Percentiles rank a stretch among this genome's conserved stretches.
phyloP scores from a whole-genome alignment of 805 yeast species.

The Lachancea quebecensis region DNA sequence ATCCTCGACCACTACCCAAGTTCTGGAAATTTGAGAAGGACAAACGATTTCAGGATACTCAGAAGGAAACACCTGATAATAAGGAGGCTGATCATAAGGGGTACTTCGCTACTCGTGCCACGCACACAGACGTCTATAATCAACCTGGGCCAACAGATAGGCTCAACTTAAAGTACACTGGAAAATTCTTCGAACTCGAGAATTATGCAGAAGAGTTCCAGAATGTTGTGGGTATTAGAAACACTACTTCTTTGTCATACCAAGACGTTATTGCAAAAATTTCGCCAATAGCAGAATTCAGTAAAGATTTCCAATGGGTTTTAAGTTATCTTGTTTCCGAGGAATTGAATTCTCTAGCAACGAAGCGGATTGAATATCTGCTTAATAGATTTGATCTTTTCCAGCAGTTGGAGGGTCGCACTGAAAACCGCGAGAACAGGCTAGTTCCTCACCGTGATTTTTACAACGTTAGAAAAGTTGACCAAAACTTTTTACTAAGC shows the following conservation, averaged over 20 bases:
- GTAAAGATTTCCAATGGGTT: slow-evolving; percentile 25
- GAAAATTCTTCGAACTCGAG: slow-evolving; percentile 31
- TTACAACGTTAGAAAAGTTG: slow-evolving; percentile 93
- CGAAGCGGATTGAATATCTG: slow-evolving; percentile 29
- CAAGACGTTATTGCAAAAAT: not conserved
- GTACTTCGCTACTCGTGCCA: not conserved
- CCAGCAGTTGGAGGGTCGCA: slow-evolving; percentile 29
- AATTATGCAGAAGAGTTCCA: slow-evolving; percentile 21
- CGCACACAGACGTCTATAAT: not conserved
- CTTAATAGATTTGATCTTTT: slow-evolving; percentile 33
- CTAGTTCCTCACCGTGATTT: slow-evolving; percentile 49
- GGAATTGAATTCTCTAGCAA: slow-evolving; percentile 17
- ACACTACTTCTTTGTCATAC: not conserved
- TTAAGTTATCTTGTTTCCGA: slow-evolving; percentile 17
- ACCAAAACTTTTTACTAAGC: slow-evolving; percentile 31
- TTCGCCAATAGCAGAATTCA: slow-evolving; percentile 15
- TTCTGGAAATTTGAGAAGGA: slow-evolving; percentile 36
- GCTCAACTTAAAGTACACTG: slow-evolving; percentile 29
- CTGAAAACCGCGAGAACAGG: slow-evolving; percentile 33
- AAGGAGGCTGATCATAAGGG: not conserved
- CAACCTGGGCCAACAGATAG: not conserved
- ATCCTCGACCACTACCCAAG: slow-evolving; percentile 63
- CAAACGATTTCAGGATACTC: slow-evolving; percentile 14
- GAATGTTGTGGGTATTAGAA: slow-evolving; percentile 2
- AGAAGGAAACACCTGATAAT: no score